phyloP scores from a whole-genome alignment of 305 asterid genomes.

The Fraxinus nigra region DNA sequence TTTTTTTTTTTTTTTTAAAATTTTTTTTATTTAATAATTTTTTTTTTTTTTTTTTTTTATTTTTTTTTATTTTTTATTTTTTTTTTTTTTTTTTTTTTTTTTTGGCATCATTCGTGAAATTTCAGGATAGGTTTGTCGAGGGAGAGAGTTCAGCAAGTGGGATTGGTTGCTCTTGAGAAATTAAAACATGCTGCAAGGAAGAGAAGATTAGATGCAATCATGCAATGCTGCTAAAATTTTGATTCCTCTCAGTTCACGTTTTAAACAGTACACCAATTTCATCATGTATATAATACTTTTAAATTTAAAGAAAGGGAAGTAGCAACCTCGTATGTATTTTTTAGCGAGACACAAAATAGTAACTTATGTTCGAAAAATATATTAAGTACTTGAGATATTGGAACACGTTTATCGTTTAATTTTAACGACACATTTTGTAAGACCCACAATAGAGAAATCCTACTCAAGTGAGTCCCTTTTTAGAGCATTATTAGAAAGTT shows the following conservation, averaged over 20 bases:
- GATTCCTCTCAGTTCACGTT: conserved; percentile 10
- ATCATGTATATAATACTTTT: not conserved
- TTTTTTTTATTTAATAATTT: too few relatives aligned
- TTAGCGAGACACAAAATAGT: not conserved
- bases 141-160: conserved; percentile 95
- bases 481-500: too few relatives aligned
- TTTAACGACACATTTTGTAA: too few relatives aligned
- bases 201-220: conserved; percentile 70
- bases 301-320: not conserved
- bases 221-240: conserved; percentile 66
- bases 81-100: not conserved
- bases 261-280: not conserved
- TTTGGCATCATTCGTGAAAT: not conserved
- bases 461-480: too few relatives aligned
- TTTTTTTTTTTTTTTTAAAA: too few relatives aligned
- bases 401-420: too few relatives aligned
- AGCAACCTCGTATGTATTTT: not conserved
- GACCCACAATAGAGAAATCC: too few relatives aligned
- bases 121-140: conserved; percentile 93
- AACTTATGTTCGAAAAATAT: not conserved
- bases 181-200: conserved; percentile 83
- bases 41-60: too few relatives aligned
- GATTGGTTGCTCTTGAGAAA: conserved; percentile 90
- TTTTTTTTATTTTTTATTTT: too few relatives aligned
- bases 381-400: too few relatives aligned